Evolutionary conservation across 352 stramenopile genomes (phyloP).

Genomic region (Phytopythium helicoides): DNA sequence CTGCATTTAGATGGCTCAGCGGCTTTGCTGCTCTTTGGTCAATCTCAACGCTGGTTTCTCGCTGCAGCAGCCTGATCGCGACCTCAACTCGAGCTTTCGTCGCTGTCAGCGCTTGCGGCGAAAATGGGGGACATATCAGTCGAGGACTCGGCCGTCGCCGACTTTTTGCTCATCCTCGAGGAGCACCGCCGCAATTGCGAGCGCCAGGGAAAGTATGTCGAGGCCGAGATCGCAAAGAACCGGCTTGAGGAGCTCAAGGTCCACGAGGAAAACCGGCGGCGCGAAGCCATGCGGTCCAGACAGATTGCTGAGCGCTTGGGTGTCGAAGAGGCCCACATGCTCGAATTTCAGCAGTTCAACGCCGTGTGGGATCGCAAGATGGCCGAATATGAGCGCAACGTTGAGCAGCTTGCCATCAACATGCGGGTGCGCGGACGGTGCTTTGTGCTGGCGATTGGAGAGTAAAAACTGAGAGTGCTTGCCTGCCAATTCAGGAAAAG

Average conservation of each 20-base stretch:
- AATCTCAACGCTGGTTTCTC: no score
- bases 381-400: constrained; percentile 93
- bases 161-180: constrained; percentile 90
- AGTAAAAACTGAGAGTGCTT: background rate
- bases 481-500: constrained; percentile 39
- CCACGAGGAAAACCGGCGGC: constrained; percentile 94
- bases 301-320: constrained; percentile 94
- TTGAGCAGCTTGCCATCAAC: constrained; percentile 85
- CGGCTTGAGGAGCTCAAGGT: constrained; percentile 95
- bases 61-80: no score
- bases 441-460: background rate
- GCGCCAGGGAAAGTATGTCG: constrained; percentile 96
- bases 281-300: constrained; percentile 93
- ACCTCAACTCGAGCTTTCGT: background rate
- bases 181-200: constrained; percentile 98
- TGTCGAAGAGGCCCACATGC: constrained; percentile 97
- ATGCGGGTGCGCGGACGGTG: constrained; percentile 65
- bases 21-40: no score
- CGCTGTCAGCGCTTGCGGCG: background rate
- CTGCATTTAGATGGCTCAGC: no score
- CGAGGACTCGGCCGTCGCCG: constrained; percentile 78
- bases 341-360: constrained; percentile 98
- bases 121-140: constrained; percentile 18
- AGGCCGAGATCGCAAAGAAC: constrained; percentile 97
- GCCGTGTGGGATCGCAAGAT: constrained; percentile 96